Evolutionary conservation across 805 yeast species (phyloP).

Genomic region (Starmerella gropengiesseri): DNA sequence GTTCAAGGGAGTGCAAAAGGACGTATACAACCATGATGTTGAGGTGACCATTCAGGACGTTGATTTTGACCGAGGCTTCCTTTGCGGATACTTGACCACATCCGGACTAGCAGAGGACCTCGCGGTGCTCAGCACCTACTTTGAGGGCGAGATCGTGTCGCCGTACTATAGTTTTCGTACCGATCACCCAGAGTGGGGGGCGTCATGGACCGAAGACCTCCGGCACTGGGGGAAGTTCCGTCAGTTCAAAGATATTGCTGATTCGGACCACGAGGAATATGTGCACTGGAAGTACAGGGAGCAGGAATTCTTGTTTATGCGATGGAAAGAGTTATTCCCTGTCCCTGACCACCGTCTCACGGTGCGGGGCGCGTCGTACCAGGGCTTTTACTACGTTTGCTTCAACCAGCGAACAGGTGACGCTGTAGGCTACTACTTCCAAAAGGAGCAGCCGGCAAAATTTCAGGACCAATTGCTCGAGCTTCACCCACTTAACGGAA

Average conservation of each 20-base stretch:
- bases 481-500: background rate
- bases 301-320: constrained; percentile 1
- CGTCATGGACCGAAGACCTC: constrained; percentile 3
- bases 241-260: background rate
- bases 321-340: constrained; percentile 6
- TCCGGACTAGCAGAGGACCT: constrained; percentile 4
- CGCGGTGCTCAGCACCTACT: constrained; percentile 6
- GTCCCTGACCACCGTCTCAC: constrained; percentile 1
- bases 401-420: background rate
- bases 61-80: constrained; percentile 3
- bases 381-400: constrained; percentile 6
- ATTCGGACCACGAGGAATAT: background rate
- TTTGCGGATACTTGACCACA: constrained; percentile 5
- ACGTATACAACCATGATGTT: background rate
- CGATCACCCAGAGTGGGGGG: constrained; percentile 5
- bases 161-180: constrained; percentile 6
- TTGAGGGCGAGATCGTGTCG: constrained; percentile 7
- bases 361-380: constrained; percentile 6
- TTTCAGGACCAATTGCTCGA: constrained; percentile 2
- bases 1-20: constrained; percentile 6
- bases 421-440: constrained; percentile 1
- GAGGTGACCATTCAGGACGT: constrained; percentile 5
- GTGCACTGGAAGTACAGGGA: background rate
- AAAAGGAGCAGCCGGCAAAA: constrained; percentile 3
- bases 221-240: background rate